Evolutionary conservation across 257 asterid genomes (phyloP).

Genomic region (Solanum virginianum): DNA sequence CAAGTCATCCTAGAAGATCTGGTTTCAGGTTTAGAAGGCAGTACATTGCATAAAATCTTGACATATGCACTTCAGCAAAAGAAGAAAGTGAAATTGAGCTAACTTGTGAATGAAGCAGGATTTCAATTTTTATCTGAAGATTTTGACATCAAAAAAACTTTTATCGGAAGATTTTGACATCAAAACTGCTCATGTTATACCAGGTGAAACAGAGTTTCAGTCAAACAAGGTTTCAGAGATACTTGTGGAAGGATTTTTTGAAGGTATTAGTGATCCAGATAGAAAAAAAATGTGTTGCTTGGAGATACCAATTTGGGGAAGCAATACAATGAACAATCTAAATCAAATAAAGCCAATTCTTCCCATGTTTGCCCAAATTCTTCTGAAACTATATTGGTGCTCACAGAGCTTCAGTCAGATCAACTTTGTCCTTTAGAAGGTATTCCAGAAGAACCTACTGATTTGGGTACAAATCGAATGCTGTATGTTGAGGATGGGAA

Average conservation of each 20-base stretch:
- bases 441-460: not conserved
- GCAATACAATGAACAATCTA: not conserved
- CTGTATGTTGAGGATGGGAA: not conserved
- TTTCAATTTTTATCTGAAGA: conserved; percentile 84
- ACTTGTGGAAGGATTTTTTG: conserved; percentile 11
- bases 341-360: not conserved
- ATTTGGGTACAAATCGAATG: conserved; percentile 1
- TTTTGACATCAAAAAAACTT: too few species aligned
- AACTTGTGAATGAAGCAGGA: conserved; percentile 78
- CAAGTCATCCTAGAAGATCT: too few species aligned
- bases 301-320: not conserved
- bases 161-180: conserved; percentile 58
- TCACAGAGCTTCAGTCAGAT: not conserved
- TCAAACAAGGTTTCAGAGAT: conserved; percentile 28
- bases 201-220: conserved; percentile 27
- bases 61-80: conserved; percentile 49
- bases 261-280: conserved; percentile 16
- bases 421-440: not conserved
- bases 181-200: conserved; percentile 32
- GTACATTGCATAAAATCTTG: conserved; percentile 69
- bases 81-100: conserved; percentile 61
- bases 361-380: not conserved
- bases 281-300: not conserved
- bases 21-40: conserved; percentile 62
- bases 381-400: not conserved